These are phyloP conservation scores for Russula ochroleuca DNA, from an alignment of 768 basidiomycete genomes.

Conservation along the genomic window DNA sequence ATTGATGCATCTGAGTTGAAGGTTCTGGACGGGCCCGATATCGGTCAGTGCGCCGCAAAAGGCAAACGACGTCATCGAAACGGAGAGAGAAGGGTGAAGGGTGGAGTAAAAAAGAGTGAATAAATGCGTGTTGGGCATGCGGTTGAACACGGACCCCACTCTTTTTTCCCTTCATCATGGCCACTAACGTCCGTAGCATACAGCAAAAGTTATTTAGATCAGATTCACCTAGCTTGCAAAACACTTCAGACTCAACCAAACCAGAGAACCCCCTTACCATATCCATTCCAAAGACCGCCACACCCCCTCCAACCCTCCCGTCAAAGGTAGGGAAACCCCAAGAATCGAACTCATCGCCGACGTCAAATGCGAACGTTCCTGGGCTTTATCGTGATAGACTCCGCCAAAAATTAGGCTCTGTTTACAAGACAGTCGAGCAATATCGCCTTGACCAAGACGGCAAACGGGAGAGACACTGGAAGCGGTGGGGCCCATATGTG, in stretches of 20 bases:
- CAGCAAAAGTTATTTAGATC: slow-evolving; percentile 42
- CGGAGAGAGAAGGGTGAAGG: slow-evolving; percentile 2
- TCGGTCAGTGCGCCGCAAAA: background rate
- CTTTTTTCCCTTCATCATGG: slow-evolving; percentile 34
- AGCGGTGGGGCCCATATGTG: slow-evolving; percentile 97
- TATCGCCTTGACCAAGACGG: slow-evolving; percentile 82
- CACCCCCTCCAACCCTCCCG: slow-evolving; percentile 37
- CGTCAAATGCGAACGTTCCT: slow-evolving; percentile 21
- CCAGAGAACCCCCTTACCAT: slow-evolving; percentile 47
- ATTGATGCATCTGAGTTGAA: background rate
- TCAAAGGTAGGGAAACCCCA: slow-evolving; percentile 14
- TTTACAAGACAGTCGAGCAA: slow-evolving; percentile 80
- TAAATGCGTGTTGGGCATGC: background rate
- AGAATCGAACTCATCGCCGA: slow-evolving; percentile 16
- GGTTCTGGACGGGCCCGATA: background rate
- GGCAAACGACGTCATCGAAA: slow-evolving; percentile 18
- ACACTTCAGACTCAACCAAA: slow-evolving; percentile 29
- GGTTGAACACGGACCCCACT: slow-evolving; percentile 15
- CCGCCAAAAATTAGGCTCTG: slow-evolving; percentile 54
- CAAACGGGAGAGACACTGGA: slow-evolving; percentile 85
- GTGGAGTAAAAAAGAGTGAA: background rate
- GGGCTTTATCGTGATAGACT: slow-evolving; percentile 61
- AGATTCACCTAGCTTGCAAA: slow-evolving; percentile 5
- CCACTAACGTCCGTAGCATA: slow-evolving; percentile 48
- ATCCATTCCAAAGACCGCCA: slow-evolving; percentile 56